Percentiles rank a stretch among this genome's conserved stretches.
Evolutionary conservation across 164 flowering plant genomes (phyloP).

Genomic region (Liquidambar formosana): DNA sequence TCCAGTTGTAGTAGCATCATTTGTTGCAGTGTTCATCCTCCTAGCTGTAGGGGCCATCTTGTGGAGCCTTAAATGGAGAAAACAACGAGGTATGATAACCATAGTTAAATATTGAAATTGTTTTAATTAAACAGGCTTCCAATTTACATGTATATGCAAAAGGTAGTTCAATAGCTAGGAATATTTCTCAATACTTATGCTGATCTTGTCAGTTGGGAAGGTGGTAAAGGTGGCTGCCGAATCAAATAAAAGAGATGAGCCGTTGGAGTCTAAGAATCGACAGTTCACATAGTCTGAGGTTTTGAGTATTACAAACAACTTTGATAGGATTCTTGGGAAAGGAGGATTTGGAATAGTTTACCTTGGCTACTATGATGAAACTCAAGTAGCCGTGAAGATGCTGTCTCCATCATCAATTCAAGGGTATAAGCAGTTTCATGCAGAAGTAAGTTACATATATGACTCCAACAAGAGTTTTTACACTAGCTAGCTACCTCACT

Average conservation of each 20-base stretch:
- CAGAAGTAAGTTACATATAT: slow-evolving; percentile 10
- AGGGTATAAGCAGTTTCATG: slow-evolving; percentile 14
- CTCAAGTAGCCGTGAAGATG: slow-evolving; percentile 21
- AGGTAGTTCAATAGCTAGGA: no score
- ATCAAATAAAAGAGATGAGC: neutral
- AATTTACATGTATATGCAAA: no score
- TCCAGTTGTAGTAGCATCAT: slow-evolving; percentile 11
- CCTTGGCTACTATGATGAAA: slow-evolving; percentile 26
- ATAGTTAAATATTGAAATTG: no score
- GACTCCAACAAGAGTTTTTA: neutral
- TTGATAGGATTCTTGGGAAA: slow-evolving; percentile 33
- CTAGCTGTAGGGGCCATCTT: neutral
- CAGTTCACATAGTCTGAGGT: slow-evolving; percentile 21
- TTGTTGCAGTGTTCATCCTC: slow-evolving; percentile 3
- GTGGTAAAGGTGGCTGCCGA: neutral
- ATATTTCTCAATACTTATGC: neutral
- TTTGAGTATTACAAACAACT: slow-evolving; percentile 30
- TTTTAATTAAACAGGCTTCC: no score
- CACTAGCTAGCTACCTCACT: no score
- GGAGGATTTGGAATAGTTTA: slow-evolving; percentile 49
- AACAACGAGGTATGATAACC: slow-evolving; percentile 8
- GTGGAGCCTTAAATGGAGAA: slow-evolving; percentile 3
- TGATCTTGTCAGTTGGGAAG: neutral
- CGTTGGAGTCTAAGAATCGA: slow-evolving; percentile 6
- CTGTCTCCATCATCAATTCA: slow-evolving; percentile 16